These are phyloP conservation scores for Tubosaeta brunneosetosa DNA, from an alignment of 768 basidiomycete genomes.

Conservation along the genomic window DNA sequence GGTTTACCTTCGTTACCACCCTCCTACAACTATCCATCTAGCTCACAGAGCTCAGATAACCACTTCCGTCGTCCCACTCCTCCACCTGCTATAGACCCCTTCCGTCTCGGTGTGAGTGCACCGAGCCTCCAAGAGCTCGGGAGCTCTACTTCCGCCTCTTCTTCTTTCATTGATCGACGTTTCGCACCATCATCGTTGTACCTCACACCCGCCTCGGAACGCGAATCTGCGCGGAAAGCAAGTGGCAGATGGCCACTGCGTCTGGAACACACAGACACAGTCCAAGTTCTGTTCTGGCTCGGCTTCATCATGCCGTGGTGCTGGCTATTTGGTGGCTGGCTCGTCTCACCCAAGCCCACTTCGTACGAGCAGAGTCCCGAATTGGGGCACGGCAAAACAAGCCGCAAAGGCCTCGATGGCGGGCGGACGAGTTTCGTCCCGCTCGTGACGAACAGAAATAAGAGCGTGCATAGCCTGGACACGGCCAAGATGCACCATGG, in stretches of 20 bases:
- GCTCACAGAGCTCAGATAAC: slow-evolving; percentile 15
- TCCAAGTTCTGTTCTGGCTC: slow-evolving; percentile 66
- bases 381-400: slow-evolving; percentile 4
- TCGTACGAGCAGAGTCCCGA: slow-evolving; percentile 12
- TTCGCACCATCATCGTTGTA: slow-evolving; percentile 44
- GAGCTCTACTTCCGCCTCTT: slow-evolving; percentile 34
- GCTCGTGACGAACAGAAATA: slow-evolving; percentile 35
- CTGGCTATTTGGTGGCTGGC: slow-evolving; percentile 78
- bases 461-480: slow-evolving; percentile 39
- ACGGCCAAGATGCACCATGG: slow-evolving; percentile 44
- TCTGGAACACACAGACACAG: slow-evolving; percentile 25
- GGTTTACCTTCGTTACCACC: slow-evolving; percentile 22
- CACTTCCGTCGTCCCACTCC: slow-evolving; percentile 15
- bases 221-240: slow-evolving; percentile 24
- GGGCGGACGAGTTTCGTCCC: slow-evolving; percentile 34
- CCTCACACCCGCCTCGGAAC: slow-evolving; percentile 31
- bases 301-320: slow-evolving; percentile 70
- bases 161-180: slow-evolving; percentile 49
- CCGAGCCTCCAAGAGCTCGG: slow-evolving; percentile 28
- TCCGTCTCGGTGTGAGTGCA: slow-evolving; percentile 12
- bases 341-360: slow-evolving; percentile 30
- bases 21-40: slow-evolving; percentile 19
- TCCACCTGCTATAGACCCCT: slow-evolving; percentile 3
- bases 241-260: slow-evolving; percentile 11
- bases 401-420: slow-evolving; percentile 35